phyloP scores from a whole-genome alignment of 2,329 filamentous ascomycete species.

The Plectosphaerella cucumerina region DNA sequence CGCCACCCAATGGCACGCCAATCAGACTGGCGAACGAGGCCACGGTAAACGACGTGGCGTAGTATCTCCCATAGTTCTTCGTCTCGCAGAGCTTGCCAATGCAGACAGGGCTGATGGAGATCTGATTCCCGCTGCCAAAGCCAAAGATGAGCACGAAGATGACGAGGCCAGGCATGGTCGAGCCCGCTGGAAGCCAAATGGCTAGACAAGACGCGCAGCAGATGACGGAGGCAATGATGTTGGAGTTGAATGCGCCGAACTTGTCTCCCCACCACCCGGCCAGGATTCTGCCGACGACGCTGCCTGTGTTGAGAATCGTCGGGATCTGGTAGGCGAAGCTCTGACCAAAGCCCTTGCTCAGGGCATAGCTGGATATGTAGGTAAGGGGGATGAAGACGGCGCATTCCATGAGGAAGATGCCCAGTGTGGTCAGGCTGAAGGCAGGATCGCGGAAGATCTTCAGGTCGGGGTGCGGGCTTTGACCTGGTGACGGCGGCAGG shows the following conservation, averaged over 20 bases:
- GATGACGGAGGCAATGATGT: constrained; percentile 64
- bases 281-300: constrained; percentile 70
- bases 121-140: constrained; percentile 62
- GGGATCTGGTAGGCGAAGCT: constrained; percentile 72
- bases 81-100: constrained; percentile 65
- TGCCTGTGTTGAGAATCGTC: constrained; percentile 77
- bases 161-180: constrained; percentile 39
- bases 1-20: constrained; percentile 2
- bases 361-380: constrained; percentile 74
- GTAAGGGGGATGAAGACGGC: constrained; percentile 75
- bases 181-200: constrained; percentile 35
- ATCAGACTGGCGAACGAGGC: constrained; percentile 51
- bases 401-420: constrained; percentile 69
- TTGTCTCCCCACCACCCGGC: constrained; percentile 76
- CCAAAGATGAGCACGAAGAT: constrained; percentile 60
- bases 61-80: constrained; percentile 63
- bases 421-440: constrained; percentile 61
- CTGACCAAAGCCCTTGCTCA: constrained; percentile 57
- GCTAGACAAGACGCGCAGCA: constrained; percentile 59
- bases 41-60: constrained; percentile 63
- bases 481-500: constrained; percentile 54
- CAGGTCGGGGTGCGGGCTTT: constrained; percentile 57
- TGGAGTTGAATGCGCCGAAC: constrained; percentile 81
- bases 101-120: constrained; percentile 64
- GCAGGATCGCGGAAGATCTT: constrained; percentile 58